These are phyloP conservation scores for Scenedesmus sp. DNA, from an alignment of 163 green algal genomes.

Conservation along the genomic window DNA sequence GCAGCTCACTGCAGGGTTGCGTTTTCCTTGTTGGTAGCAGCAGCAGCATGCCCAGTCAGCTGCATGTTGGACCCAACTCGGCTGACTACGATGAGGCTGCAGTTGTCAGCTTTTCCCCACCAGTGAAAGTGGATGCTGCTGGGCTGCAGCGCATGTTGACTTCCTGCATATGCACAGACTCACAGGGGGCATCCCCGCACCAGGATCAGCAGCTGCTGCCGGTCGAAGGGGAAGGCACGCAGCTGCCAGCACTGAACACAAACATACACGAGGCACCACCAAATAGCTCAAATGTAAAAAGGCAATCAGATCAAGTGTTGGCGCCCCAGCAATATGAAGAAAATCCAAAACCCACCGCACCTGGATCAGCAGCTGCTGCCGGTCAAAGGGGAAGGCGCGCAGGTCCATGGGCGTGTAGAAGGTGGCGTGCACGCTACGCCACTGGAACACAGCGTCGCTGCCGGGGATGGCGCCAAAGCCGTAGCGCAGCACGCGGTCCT, in stretches of 20 bases:
- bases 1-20: background rate
- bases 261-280: too few relatives aligned
- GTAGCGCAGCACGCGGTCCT: conserved; percentile 43
- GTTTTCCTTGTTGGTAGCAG: background rate
- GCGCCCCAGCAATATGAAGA: too few relatives aligned
- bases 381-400: conserved; percentile 49
- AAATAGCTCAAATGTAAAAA: too few relatives aligned
- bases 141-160: too few relatives aligned
- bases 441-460: conserved; percentile 39
- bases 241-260: background rate
- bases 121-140: too few relatives aligned
- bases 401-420: conserved; percentile 50
- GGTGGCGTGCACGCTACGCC: conserved; percentile 32
- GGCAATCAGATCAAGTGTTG: too few relatives aligned
- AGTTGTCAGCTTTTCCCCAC: too few relatives aligned
- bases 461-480: conserved; percentile 3
- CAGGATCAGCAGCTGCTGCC: conserved; percentile 44
- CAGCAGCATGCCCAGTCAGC: background rate
- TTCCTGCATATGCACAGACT: too few relatives aligned
- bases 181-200: background rate
- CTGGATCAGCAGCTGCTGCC: conserved; percentile 45
- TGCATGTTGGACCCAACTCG: background rate
- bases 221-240: conserved; percentile 48
- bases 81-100: background rate
- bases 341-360: background rate